A percentile compares a stretch with the other conserved stretches of the same genome.
Evolutionary conservation across 345 rosid genomes (phyloP).

Genomic region (Durio zibethinus): DNA sequence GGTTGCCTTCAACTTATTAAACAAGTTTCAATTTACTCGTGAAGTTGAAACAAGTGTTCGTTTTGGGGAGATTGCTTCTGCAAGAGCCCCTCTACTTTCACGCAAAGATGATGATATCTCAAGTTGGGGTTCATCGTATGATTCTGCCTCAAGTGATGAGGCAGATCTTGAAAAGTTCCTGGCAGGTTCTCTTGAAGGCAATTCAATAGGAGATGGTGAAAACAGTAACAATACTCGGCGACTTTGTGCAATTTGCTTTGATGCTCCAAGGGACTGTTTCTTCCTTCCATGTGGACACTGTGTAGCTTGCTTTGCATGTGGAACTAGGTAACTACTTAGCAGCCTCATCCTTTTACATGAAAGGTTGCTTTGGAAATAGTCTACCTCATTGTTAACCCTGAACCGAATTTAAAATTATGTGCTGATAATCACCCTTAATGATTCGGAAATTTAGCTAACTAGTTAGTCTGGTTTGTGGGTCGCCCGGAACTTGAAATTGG

Average conservation of each 20-base stretch:
- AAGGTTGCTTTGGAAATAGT: neutral
- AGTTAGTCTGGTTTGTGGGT: neutral
- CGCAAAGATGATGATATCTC: conserved; percentile 83
- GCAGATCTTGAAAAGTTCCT: conserved; percentile 60
- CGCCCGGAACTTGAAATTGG: neutral
- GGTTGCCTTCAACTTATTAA: conserved; percentile 53
- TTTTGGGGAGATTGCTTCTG: conserved; percentile 35
- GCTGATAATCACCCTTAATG: neutral
- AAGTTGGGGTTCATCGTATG: conserved; percentile 94
- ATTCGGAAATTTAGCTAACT: neutral
- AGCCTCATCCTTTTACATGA: neutral
- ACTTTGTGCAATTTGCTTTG: conserved; percentile 97
- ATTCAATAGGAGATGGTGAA: conserved; percentile 48
- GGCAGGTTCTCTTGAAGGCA: conserved; percentile 40
- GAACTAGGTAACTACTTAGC: conserved; percentile 59
- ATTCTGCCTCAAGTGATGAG: conserved; percentile 67
- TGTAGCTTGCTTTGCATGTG: conserved; percentile 86
- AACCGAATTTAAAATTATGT: neutral
- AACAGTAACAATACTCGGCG: conserved; percentile 63
- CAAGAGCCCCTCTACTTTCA: conserved; percentile 70
- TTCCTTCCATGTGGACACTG: conserved; percentile 99
- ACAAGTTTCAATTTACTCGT: conserved; percentile 42
- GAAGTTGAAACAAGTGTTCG: conserved; percentile 38
- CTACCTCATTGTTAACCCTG: neutral
- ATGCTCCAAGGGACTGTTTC: conserved; percentile 97